A percentile compares a stretch with the other conserved stretches of the same genome.
Evolutionary conservation across 2,329 filamentous ascomycete genomes (phyloP).

Genomic region (Monosporascus sp.): DNA sequence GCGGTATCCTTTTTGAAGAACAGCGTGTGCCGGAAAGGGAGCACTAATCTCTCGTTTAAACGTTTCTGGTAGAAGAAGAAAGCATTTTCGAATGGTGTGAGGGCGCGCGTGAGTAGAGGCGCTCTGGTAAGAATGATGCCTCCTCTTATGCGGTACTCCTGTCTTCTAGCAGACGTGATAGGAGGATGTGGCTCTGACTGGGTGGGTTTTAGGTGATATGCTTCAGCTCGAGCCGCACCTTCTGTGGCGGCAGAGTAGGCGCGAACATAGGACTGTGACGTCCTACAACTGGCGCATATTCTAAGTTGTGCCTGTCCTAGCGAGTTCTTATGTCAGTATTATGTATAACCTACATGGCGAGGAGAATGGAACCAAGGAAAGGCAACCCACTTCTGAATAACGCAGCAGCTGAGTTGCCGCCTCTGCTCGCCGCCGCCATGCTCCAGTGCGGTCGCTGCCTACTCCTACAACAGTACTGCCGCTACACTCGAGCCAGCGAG

Average conservation of each 20-base stretch:
- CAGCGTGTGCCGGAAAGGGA: slow-evolving; percentile 85
- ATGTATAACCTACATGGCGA: slow-evolving; percentile 1
- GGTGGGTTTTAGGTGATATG: slow-evolving; percentile 29
- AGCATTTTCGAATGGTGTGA: slow-evolving; percentile 83
- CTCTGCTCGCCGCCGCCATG: slow-evolving; percentile 55
- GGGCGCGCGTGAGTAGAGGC: slow-evolving; percentile 76
- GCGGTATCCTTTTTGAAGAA: slow-evolving; percentile 93
- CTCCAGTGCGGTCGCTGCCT: slow-evolving; percentile 12
- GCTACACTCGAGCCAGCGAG: neutral
- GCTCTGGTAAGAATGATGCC: slow-evolving; percentile 84
- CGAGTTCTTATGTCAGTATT: slow-evolving; percentile 21
- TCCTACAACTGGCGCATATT: slow-evolving; percentile 31
- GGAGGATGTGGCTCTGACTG: slow-evolving; percentile 24
- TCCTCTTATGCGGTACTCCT: slow-evolving; percentile 46
- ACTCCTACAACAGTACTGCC: slow-evolving; percentile 6
- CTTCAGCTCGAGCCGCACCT: slow-evolving; percentile 31
- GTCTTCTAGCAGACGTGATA: slow-evolving; percentile 17
- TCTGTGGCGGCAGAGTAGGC: slow-evolving; percentile 28
- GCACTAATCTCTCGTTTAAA: slow-evolving; percentile 82
- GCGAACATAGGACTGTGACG: slow-evolving; percentile 17
- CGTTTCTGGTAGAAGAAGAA: slow-evolving; percentile 98
- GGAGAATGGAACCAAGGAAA: neutral
- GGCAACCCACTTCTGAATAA: slow-evolving; percentile 43
- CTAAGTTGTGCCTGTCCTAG: slow-evolving; percentile 26
- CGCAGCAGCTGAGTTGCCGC: slow-evolving; percentile 42